Evolutionary conservation across 805 yeast species (phyloP), one percentile per base, ranked within the genome.

Genomic region (Starmerella potacharoeniae): DNA sequence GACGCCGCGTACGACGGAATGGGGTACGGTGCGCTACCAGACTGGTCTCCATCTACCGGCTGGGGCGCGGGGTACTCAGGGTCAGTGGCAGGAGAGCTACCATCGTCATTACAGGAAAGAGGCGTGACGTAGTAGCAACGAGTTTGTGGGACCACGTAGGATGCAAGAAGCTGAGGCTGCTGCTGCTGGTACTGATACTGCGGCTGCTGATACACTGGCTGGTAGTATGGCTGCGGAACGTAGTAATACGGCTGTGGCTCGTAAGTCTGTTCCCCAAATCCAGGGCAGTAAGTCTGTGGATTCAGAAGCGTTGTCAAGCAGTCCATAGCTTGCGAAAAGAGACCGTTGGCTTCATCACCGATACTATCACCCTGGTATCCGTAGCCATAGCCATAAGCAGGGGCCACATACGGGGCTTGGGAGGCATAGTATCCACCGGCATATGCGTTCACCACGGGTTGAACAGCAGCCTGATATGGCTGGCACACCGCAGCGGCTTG

Each of bases 151-250:
- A 34, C 9, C 42, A 34, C 35, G 31, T 41, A 35, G 17, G 49
- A 22, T 22, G 35, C 40, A n/a, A 46, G 37, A 13, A 41, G 30
- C 37, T 52, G 55, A 5, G 59, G 53, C 34, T 53, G 49, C 28
- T 40, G 44, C 36, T 36, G 53, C 14, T 33, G 14, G 33, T 49
- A 48, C 17, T 29, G 30, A 28, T 39, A 39, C 48, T 52, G 54
- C 5, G 58, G 53, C 22, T 53, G 49, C n/a, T 44, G 48, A 7
- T 48, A 40, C 36, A n/a, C n/a, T 31, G 53, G 53, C 40, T 50
- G 41, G 39, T 50, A 50, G 41, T 50, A 50, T 30, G 46, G 53
- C 39, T 39, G 46, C 17, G 17, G 33, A 17, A 40, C n/a, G 39
- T 34, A 16, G 43, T 30, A 34, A 11, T 35, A 17, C 49, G 17